Evolutionary conservation across 495 filamentous ascomycete genomes (phyloP), one percentile per base, ranked within the genome.

Genomic region (Tuber magnatum): DNA sequence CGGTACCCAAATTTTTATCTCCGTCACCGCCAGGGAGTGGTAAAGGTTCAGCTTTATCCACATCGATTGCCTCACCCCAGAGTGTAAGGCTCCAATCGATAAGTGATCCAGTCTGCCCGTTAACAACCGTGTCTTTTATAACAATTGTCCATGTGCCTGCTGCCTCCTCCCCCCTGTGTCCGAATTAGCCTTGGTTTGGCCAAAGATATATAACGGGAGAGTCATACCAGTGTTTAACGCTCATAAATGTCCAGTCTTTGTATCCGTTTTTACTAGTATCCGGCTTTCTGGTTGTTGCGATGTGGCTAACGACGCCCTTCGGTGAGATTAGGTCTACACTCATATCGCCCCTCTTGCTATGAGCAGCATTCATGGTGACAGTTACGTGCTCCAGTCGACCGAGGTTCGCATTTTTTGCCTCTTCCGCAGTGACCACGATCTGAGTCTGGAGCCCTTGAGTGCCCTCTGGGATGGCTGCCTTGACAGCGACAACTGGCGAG

Each of bases 231-330:
- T 99, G 96, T 80, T 90, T 93, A 70, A 99, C 96, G 75, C 89
- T 93, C 95, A 98, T 98, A 78, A 99, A 99, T 2, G 95, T 97
- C 95, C 95, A 99, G 85, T 99, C 93, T 51, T 89, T 86, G 81
- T 98, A 99, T n/a, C 95, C 95, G 56, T 83, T 83, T 1, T 83
- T 80, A 61, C 85, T 87, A 0, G 86, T 84, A 82, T 99, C 95
- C 38, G 85, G 80, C 41, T 85, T 85, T 73, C 95, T 90, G 2
- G 89, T 85, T 28, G 90, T 91, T 70, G 94, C 91, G 48, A 99
- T 88, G 79, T 97, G 91, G 83, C 92, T 96, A 74, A 94, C 85
- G 61, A 97, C 83, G 35, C 92, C 92, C 71, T 89, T 86, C 0
- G 95, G 95, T 75, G 92, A 95, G 80, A 93, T 90, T 46, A 99